Evolutionary conservation across 345 rosid species (phyloP).

Genomic region (Ceriops decandra): DNA sequence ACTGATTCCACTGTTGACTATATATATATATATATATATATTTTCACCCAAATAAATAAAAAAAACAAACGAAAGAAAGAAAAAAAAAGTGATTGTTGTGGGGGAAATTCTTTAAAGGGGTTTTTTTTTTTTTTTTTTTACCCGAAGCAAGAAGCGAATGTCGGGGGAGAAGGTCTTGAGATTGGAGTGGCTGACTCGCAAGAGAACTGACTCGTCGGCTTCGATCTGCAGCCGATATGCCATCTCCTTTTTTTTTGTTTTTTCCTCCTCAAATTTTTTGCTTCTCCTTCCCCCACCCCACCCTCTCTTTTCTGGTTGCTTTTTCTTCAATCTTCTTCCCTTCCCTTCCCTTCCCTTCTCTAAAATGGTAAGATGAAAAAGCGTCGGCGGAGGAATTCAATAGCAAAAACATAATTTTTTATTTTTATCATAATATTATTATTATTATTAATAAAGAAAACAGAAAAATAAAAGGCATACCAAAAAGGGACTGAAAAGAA

Average conservation of each 20-base stretch:
- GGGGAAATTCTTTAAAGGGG: too few relatives aligned
- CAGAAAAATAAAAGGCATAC: too few relatives aligned
- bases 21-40: background rate
- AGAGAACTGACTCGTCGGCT: conserved; percentile 60
- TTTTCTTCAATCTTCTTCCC: background rate
- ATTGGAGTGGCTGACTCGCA: conserved; percentile 76
- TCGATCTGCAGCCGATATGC: conserved; percentile 20
- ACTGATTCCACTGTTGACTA: conserved; percentile 61
- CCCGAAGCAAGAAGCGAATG: conserved; percentile 73
- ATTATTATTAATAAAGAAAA: too few relatives aligned
- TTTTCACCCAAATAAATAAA: background rate
- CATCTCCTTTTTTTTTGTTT: background rate
- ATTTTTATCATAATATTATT: too few relatives aligned
- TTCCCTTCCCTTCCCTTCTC: background rate
- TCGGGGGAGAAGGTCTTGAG: conserved; percentile 66
- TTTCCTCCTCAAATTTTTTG: background rate
- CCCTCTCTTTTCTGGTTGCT: background rate
- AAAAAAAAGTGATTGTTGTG: background rate
- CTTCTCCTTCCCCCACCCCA: background rate
- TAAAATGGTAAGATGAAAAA: background rate
- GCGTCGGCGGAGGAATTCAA: too few relatives aligned
- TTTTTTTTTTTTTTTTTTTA: conserved; percentile 1
- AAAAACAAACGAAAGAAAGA: background rate
- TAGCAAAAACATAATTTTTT: too few relatives aligned
- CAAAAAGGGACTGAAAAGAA: too few relatives aligned